A percentile compares a stretch with the other conserved stretches of the same genome.
phyloP scores from a whole-genome alignment of 1,284 basidiomycete species.

The Malassezia furfur region DNA sequence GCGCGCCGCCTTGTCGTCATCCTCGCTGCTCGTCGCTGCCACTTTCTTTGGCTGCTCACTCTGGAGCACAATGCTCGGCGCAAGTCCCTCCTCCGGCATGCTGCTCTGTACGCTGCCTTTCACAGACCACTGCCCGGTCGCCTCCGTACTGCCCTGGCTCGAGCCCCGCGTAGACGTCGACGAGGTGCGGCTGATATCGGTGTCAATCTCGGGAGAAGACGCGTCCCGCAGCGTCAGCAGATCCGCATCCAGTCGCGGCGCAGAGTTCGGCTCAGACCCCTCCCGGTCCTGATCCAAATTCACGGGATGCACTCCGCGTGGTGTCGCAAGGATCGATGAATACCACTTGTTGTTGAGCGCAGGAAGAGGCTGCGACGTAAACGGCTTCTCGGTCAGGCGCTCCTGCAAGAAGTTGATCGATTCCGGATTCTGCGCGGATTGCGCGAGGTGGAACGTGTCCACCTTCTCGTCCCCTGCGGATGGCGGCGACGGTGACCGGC shows the following conservation, averaged over 20 bases:
- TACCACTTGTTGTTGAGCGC: background rate
- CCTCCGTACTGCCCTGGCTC: slow-evolving; percentile 3
- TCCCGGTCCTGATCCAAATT: background rate
- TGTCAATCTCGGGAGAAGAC: slow-evolving; percentile 20
- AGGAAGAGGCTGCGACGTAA: background rate
- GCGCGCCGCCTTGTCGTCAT: background rate
- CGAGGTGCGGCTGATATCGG: slow-evolving; percentile 40
- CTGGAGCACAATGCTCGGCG: background rate
- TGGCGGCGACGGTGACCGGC: background rate
- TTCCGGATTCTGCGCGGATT: background rate
- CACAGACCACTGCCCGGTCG: too few species aligned
- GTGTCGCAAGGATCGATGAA: background rate
- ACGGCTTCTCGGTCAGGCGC: background rate
- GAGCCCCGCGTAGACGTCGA: slow-evolving; percentile 36
- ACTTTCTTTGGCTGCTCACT: background rate
- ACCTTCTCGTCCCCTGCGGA: background rate
- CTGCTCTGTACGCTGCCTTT: too few species aligned
- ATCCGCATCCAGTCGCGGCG: background rate
- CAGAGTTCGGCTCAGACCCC: background rate
- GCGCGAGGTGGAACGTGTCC: background rate
- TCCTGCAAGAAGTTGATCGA: background rate
- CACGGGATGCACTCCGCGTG: background rate
- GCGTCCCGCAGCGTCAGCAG: background rate
- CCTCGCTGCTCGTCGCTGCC: background rate
- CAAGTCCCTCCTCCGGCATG: background rate